These are phyloP conservation scores for Naumovozyma dairenensis DNA, from an alignment of 805 yeast species.

Conservation along the genomic window DNA sequence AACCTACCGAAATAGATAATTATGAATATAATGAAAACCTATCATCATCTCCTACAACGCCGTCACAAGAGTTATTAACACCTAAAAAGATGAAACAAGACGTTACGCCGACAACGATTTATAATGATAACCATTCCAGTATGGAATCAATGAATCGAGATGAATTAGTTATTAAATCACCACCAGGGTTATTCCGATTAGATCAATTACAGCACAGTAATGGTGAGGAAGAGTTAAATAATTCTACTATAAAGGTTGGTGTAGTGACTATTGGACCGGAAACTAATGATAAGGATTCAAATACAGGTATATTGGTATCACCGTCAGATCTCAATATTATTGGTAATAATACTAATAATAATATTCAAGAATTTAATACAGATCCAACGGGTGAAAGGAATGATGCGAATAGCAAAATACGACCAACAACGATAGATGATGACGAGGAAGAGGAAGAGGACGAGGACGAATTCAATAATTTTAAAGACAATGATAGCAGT, in stretches of 20 bases:
- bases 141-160: not conserved
- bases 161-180: slow-evolving; percentile 7
- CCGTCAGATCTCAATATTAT: too few relatives aligned
- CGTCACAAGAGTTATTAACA: slow-evolving; percentile 9
- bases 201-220: slow-evolving; percentile 1
- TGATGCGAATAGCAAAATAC: slow-evolving; percentile 5
- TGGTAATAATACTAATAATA: not conserved
- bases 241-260: not conserved
- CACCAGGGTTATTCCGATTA: slow-evolving; percentile 1
- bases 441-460: too few relatives aligned
- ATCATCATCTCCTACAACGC: slow-evolving; percentile 1
- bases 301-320: too few relatives aligned
- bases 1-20: slow-evolving; percentile 24
- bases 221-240: not conserved
- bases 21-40: slow-evolving; percentile 18
- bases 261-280: not conserved
- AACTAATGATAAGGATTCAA: not conserved
- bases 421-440: slow-evolving; percentile 9
- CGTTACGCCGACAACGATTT: slow-evolving; percentile 1
- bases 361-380: not conserved
- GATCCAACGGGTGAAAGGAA: not conserved
- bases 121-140: slow-evolving; percentile 2
- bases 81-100: slow-evolving; percentile 19
- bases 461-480: too few relatives aligned
- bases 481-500: slow-evolving; percentile 8